Evolutionary conservation across 2,329 filamentous ascomycete species (phyloP).

Genomic region (Basipetospora chlamydospora): DNA sequence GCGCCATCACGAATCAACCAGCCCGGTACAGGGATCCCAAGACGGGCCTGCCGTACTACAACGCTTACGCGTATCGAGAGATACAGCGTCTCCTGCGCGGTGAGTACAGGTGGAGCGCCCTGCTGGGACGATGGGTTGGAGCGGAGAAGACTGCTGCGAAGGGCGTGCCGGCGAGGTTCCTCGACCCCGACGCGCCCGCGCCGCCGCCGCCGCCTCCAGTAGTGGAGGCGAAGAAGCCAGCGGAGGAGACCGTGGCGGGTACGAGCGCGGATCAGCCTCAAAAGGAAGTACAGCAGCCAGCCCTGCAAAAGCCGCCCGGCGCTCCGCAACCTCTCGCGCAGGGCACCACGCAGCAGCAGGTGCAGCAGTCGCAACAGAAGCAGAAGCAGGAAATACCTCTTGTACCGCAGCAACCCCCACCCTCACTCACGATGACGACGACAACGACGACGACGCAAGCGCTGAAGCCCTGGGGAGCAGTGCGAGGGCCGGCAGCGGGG

Average conservation of each 20-base stretch:
- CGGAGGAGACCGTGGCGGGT: not conserved
- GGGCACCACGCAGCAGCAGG: too few relatives aligned
- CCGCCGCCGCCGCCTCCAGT: not conserved
- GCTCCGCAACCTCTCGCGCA: too few relatives aligned
- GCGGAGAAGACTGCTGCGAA: conserved; percentile 46
- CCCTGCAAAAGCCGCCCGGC: too few relatives aligned
- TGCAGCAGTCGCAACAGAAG: too few relatives aligned
- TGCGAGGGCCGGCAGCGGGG: too few relatives aligned
- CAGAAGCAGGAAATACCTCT: too few relatives aligned
- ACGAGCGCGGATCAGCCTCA: too few relatives aligned
- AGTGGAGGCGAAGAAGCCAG: not conserved
- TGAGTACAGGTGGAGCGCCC: conserved; percentile 67
- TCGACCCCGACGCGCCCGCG: conserved; percentile 21
- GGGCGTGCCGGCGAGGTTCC: conserved; percentile 70
- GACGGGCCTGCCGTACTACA: conserved; percentile 71
- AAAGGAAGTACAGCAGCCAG: too few relatives aligned
- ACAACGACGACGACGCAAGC: too few relatives aligned
- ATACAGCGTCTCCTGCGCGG: conserved; percentile 60
- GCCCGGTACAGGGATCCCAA: conserved; percentile 75
- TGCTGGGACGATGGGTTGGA: conserved; percentile 75
- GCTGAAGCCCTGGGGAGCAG: too few relatives aligned
- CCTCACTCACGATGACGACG: too few relatives aligned
- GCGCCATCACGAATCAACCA: conserved; percentile 68
- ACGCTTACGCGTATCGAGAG: conserved; percentile 66
- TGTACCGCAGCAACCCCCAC: too few relatives aligned